These are phyloP conservation scores for Colletotrichum musicola DNA, from an alignment of 2,329 filamentous ascomycete species.

Conservation along the genomic window DNA sequence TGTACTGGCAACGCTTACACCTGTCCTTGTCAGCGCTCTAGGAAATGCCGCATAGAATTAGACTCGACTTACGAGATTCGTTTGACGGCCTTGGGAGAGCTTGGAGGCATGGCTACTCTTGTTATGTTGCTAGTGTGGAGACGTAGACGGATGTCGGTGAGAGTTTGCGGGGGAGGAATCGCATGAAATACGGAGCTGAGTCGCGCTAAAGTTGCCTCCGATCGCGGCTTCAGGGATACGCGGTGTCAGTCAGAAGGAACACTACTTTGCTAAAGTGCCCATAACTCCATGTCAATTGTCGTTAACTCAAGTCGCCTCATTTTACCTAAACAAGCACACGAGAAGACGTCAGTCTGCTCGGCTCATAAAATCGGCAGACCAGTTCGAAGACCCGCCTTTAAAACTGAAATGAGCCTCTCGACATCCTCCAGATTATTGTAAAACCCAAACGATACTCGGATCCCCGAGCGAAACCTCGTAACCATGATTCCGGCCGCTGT, in stretches of 20 bases:
- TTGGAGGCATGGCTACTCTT: too few species aligned
- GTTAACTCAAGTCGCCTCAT: too few species aligned
- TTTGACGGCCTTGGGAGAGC: neutral
- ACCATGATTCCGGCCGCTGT: constrained; percentile 33
- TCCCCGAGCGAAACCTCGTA: constrained; percentile 44
- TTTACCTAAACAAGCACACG: too few species aligned
- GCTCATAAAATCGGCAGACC: neutral
- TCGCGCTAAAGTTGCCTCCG: neutral
- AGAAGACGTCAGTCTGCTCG: neutral
- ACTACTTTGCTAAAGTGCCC: neutral
- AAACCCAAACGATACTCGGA: constrained; percentile 46
- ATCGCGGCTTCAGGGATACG: neutral
- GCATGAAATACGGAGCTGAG: neutral
- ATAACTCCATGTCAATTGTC: neutral
- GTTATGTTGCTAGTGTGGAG: too few species aligned
- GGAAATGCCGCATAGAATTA: too few species aligned
- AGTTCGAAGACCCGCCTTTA: neutral
- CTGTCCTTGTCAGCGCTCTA: neutral
- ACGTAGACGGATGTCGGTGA: neutral
- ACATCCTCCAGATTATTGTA: constrained; percentile 44
- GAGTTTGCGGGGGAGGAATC: neutral
- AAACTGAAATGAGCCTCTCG: constrained; percentile 30
- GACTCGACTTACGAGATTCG: neutral
- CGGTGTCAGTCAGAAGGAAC: neutral
- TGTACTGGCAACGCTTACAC: constrained; percentile 35